Percentiles rank a stretch among this genome's conserved stretches.
Evolutionary conservation across 2,329 filamentous ascomycete species (phyloP).

Genomic region (Cladosporium sp.): DNA sequence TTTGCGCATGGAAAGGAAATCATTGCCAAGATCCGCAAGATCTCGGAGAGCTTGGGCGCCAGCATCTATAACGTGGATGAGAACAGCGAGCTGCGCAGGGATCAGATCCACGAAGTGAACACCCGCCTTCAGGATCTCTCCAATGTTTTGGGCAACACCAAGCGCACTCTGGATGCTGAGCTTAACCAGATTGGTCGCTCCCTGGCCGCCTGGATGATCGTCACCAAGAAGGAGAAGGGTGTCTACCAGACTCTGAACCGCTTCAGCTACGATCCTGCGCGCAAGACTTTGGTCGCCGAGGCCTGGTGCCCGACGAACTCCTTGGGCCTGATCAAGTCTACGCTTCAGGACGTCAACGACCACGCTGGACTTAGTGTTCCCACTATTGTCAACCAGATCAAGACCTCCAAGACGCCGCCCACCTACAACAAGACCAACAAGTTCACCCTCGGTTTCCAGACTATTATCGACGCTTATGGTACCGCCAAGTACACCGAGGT

Average conservation of each 20-base stretch:
- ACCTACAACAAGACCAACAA: conserved; percentile 98
- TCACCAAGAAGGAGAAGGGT: conserved; percentile 97
- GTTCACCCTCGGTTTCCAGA: conserved; percentile 97
- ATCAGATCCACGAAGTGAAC: conserved; percentile 98
- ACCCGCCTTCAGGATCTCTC: conserved; percentile 84
- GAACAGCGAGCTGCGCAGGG: conserved; percentile 88
- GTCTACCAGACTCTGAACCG: conserved; percentile 93
- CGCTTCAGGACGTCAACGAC: conserved; percentile 93
- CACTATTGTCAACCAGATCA: conserved; percentile 97
- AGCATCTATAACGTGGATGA: conserved; percentile 96
- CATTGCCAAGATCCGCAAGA: conserved; percentile 97
- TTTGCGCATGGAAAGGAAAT: conserved; percentile 99
- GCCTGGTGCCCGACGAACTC: conserved; percentile 96
- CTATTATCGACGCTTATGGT: conserved; percentile 97
- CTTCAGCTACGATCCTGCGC: conserved; percentile 92
- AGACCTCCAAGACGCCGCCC: conserved; percentile 93
- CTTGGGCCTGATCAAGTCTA: conserved; percentile 82
- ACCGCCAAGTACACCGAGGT: conserved; percentile 96
- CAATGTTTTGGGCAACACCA: conserved; percentile 91
- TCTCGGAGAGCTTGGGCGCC: conserved; percentile 93
- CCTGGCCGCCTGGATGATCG: conserved; percentile 92
- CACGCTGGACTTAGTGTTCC: conserved; percentile 93
- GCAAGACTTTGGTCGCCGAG: conserved; percentile 95
- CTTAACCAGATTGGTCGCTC: conserved; percentile 89
- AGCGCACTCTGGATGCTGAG: conserved; percentile 88